Conservation (phyloP, 768 basidiomycete genomes). For the Amanita rubescens region DNA sequence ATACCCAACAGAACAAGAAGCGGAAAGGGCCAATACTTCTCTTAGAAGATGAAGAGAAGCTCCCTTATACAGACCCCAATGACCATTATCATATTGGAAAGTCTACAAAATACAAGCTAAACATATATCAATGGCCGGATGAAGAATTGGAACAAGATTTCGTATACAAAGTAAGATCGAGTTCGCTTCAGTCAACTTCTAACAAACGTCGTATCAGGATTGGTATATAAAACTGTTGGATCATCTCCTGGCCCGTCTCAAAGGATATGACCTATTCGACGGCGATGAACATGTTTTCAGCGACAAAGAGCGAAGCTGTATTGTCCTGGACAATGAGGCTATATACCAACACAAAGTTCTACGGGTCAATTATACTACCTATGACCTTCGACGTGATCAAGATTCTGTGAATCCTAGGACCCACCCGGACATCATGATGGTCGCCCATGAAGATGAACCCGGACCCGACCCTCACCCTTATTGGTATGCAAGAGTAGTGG, state of each 20-base stretch:
- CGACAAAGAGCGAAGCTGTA: not conserved
- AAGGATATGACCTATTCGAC: not conserved
- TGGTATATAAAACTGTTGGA: not conserved
- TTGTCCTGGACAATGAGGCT: not conserved
- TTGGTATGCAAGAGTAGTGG: constrained; percentile 27
- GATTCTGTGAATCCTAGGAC: constrained; percentile 30
- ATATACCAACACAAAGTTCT: not conserved
- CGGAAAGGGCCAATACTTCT: not conserved
- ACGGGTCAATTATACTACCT: not conserved
- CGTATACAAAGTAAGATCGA: constrained; percentile 11
- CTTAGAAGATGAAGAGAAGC: not conserved
- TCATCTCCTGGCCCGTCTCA: not conserved
- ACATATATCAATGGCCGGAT: constrained; percentile 9
- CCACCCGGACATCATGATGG: constrained; percentile 6
- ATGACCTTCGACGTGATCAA: constrained; percentile 14
- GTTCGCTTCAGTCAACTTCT: not conserved
- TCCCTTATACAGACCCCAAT: not conserved
- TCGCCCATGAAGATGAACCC: not conserved
- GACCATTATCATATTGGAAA: constrained; percentile 16
- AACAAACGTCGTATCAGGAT: not conserved
- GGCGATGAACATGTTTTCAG: not conserved
- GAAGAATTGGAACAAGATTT: constrained; percentile 12
- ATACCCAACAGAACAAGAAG: no score
- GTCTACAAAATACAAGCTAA: constrained; percentile 4
- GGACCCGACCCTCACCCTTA: constrained; percentile 16